Evolutionary conservation across 345 rosid genomes (phyloP), one percentile per base, ranked within the genome.

Genomic region (Eucalyptus melliodora): DNA sequence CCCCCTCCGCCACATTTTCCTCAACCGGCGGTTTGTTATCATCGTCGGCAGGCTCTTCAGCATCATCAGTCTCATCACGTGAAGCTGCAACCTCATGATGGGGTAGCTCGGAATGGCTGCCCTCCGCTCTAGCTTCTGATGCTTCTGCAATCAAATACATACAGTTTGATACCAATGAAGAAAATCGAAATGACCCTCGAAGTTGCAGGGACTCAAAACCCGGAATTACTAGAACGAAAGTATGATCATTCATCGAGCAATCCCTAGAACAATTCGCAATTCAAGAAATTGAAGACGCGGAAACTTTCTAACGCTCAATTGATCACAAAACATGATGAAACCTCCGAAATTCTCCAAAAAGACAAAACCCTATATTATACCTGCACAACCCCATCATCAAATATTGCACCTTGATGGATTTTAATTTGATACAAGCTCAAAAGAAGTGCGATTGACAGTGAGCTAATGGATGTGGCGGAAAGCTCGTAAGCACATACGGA

Each of bases 1-100:
- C 98, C 88, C 59, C 97, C 80, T 92, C 92, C 69, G 89, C 92
- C 83, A 90, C 89, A 86, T 92, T 90, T 88, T 93, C 97, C 91
- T 93, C 94, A 83, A 87, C 92, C 27, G 92, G 90, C 3, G 86
- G 91, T 26, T 91, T 93, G 7, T 92, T 88, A 81, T 92, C 94
- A 87, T 90, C 95, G 65, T 94, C 95, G 21, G 95, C 91, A 86
- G 88, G 91, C 77, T 93, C 94, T 77, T 93, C 96, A 81, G 89
- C 88, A 87, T 90, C 90, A 34, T 89, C 92, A 87, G 87, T 93
- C 59, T 89, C 93, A 90, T 80, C 89, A 82, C 88, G 90, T 26
- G 90, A 83, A 89, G 90, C 93, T 44, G 88, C 94, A 42, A 60
- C 91, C 92, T 89, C 90, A 85, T 91, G 89, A 50, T 91, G 72